A percentile compares a stretch with the other conserved stretches of the same genome.
Evolutionary conservation across 345 rosid genomes (phyloP).

Genomic region (Populus nigra): DNA sequence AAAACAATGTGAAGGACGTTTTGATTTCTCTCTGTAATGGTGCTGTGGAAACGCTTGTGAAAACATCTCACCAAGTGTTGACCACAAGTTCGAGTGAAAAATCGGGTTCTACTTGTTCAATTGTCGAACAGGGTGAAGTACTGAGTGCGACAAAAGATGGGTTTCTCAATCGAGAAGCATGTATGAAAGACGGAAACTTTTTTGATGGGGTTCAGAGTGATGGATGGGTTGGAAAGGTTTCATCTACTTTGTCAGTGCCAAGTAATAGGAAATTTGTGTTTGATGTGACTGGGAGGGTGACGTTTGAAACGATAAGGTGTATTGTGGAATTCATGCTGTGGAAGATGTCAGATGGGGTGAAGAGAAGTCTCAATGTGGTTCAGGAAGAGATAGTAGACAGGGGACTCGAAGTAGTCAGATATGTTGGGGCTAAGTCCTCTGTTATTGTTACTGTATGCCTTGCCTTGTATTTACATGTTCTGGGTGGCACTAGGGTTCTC

Average conservation of each 20-base stretch:
- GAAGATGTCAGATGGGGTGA: slow-evolving; percentile 61
- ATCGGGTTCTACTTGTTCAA: slow-evolving; percentile 23
- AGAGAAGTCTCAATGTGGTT: slow-evolving; percentile 40
- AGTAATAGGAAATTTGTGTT: slow-evolving; percentile 72
- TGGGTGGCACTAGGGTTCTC: slow-evolving; percentile 43
- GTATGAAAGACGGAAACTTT: slow-evolving; percentile 25
- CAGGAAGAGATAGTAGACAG: slow-evolving; percentile 56
- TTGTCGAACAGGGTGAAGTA: slow-evolving; percentile 32
- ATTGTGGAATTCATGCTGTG: slow-evolving; percentile 52
- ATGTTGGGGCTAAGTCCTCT: slow-evolving; percentile 64
- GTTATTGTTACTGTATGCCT: slow-evolving; percentile 70
- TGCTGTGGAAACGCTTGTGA: slow-evolving; percentile 73
- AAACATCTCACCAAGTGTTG: slow-evolving; percentile 74
- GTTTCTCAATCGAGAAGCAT: slow-evolving; percentile 21
- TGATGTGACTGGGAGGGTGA: slow-evolving; percentile 91
- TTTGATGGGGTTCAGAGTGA: slow-evolving; percentile 31
- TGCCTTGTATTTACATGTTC: slow-evolving; percentile 70
- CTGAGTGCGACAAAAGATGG: slow-evolving; percentile 8
- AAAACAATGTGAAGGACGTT: slow-evolving; percentile 54
- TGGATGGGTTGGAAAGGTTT: slow-evolving; percentile 55
- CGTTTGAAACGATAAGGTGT: slow-evolving; percentile 67
- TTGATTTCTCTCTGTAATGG: slow-evolving; percentile 75
- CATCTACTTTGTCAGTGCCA: slow-evolving; percentile 66
- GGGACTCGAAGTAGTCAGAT: slow-evolving; percentile 67
- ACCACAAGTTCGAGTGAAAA: slow-evolving; percentile 30